These are phyloP conservation scores for Arthrinium phaeospermum DNA, from an alignment of 2,329 filamentous ascomycete genomes.

Conservation along the genomic window DNA sequence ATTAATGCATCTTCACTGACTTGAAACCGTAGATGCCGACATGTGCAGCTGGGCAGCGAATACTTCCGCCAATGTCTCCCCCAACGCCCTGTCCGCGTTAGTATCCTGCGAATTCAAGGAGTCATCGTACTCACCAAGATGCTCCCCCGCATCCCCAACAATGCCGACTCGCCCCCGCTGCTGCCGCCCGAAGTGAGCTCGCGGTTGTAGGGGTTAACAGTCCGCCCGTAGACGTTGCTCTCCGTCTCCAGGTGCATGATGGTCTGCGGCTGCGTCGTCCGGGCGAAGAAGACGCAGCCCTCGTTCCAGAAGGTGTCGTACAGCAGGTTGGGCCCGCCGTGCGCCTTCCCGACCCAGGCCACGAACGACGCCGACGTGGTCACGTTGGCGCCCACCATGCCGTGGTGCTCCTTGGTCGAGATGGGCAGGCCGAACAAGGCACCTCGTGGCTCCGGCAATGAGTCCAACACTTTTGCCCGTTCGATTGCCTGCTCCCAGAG, in stretches of 20 bases:
- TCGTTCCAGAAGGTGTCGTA: slow-evolving; percentile 37
- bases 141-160: slow-evolving; percentile 22
- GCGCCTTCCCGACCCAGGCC: slow-evolving; percentile 23
- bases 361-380: slow-evolving; percentile 24
- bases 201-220: slow-evolving; percentile 22
- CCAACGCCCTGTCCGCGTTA: slow-evolving; percentile 20
- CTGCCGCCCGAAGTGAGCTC: slow-evolving; percentile 19
- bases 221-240: slow-evolving; percentile 22
- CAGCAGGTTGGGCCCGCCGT: slow-evolving; percentile 19
- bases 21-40: slow-evolving; percentile 43
- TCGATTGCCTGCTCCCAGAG: slow-evolving; percentile 44
- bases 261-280: slow-evolving; percentile 16
- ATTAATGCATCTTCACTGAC: slow-evolving; percentile 22
- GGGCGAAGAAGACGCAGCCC: slow-evolving; percentile 33
- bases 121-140: slow-evolving; percentile 14
- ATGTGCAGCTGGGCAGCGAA: slow-evolving; percentile 21
- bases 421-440: slow-evolving; percentile 43
- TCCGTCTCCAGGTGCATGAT: slow-evolving; percentile 24
- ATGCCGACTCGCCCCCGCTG: slow-evolving; percentile 18
- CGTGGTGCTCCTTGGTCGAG: slow-evolving; percentile 44
- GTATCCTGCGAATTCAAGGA: not conserved
- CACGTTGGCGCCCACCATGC: slow-evolving; percentile 40
- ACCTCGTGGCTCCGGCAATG: slow-evolving; percentile 40
- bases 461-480: slow-evolving; percentile 40
- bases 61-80: slow-evolving; percentile 22